Evolutionary conservation across 106 monocot species (phyloP).

Genomic region (Acorus gramineus): DNA sequence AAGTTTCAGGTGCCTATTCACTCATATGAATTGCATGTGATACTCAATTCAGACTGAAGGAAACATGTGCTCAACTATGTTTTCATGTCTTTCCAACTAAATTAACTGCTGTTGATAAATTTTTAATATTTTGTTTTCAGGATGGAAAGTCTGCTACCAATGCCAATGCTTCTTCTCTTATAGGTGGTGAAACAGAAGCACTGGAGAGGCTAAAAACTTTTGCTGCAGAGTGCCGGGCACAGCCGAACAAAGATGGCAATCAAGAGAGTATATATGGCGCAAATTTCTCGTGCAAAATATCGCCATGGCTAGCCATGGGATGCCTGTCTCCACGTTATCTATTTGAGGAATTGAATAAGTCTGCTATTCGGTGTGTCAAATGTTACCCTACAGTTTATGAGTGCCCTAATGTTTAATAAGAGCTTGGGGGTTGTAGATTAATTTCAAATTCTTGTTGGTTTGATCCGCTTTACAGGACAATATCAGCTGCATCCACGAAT

Average conservation of each 20-base stretch:
- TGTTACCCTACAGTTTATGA: too few relatives aligned
- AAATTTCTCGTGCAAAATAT: constrained; percentile 99
- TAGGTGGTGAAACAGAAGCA: constrained; percentile 90
- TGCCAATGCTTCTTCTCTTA: constrained; percentile 30
- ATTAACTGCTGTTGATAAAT: too few relatives aligned
- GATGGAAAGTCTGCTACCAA: constrained; percentile 48
- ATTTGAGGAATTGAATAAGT: constrained; percentile 87
- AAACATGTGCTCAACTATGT: too few relatives aligned
- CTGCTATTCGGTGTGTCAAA: constrained; percentile 46
- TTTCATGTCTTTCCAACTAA: too few relatives aligned
- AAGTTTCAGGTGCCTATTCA: too few relatives aligned
- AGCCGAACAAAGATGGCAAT: constrained; percentile 43
- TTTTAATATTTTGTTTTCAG: constrained; percentile 14
- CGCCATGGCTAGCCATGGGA: constrained; percentile 90
- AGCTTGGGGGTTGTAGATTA: not conserved
- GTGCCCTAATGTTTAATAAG: not conserved
- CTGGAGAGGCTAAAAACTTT: constrained; percentile 75
- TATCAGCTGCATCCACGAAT: constrained; percentile 22
- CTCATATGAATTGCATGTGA: too few relatives aligned
- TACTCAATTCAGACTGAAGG: too few relatives aligned
- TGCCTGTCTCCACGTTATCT: constrained; percentile 96
- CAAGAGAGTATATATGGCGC: constrained; percentile 89
- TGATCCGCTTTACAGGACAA: constrained; percentile 27
- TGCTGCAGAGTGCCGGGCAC: constrained; percentile 62
- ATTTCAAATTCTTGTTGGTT: not conserved